phyloP scores from a whole-genome alignment of 2,329 filamentous ascomycete species.

The Diaporthe sp. region DNA sequence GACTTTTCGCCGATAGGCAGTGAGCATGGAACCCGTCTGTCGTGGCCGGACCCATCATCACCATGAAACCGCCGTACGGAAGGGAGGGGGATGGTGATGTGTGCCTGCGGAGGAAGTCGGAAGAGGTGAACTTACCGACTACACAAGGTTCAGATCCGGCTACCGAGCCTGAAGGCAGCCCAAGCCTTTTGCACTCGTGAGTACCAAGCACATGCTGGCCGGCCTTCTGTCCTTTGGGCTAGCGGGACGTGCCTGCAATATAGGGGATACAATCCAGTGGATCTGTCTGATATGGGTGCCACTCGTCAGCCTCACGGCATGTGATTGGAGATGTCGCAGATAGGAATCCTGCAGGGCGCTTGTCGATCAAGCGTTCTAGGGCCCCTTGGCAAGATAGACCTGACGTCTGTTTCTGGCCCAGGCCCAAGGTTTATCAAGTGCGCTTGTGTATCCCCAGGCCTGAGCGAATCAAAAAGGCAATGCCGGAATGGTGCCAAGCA shows the following conservation, averaged over 20 bases:
- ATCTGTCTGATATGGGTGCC: slow-evolving; percentile 25
- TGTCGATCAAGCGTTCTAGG: slow-evolving; percentile 29
- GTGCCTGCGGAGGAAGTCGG: not conserved
- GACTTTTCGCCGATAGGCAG: slow-evolving; percentile 1
- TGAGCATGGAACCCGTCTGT: not conserved
- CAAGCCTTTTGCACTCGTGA: no score
- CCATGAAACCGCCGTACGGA: slow-evolving; percentile 8
- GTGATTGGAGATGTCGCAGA: slow-evolving; percentile 29
- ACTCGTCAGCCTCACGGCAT: slow-evolving; percentile 22
- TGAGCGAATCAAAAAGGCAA: not conserved
- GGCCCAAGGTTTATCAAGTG: not conserved
- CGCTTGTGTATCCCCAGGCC: slow-evolving; percentile 10
- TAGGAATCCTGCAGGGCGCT: slow-evolving; percentile 18
- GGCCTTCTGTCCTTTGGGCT: slow-evolving; percentile 2
- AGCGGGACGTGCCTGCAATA: slow-evolving; percentile 1
- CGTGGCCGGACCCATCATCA: not conserved
- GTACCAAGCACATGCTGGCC: not conserved
- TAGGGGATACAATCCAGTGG: slow-evolving; percentile 23
- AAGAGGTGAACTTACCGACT: not conserved
- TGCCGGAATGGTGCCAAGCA: slow-evolving; percentile 22
- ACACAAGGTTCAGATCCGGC: slow-evolving; percentile 16
- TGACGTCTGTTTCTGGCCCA: slow-evolving; percentile 17
- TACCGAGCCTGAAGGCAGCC: not conserved
- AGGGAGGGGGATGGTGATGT: not conserved
- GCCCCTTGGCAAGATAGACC: slow-evolving; percentile 26